These are phyloP conservation scores for Zea mays DNA, from an alignment of 176 grass and related monocot genomes.

Conservation along the genomic window Zm-B73-REFERENCE-NAM-5.0 NC_050104.1:16131001-16131500, in stretches of 20 bases:
- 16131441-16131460: no score
- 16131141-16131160: not conserved
- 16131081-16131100: not conserved
- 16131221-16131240: not conserved
- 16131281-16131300: slow-evolving; percentile 9
- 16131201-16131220: not conserved
- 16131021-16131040: not conserved
- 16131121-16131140: not conserved
- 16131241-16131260: slow-evolving; percentile 5
- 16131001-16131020: not conserved
- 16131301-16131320: slow-evolving; percentile 16
- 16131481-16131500: no score
- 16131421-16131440: no score
- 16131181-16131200: slow-evolving; percentile 15
- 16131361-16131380: no score
- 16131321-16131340: slow-evolving; percentile 17
- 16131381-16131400: no score
- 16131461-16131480: no score
- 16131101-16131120: not conserved
- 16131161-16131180: not conserved
- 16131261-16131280: not conserved
- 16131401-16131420: no score
- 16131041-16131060: not conserved
- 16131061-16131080: not conserved
- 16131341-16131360: not conserved